phyloP scores from a whole-genome alignment of 495 filamentous ascomycete species.

The Melanomma pulvis-pyrius region DNA sequence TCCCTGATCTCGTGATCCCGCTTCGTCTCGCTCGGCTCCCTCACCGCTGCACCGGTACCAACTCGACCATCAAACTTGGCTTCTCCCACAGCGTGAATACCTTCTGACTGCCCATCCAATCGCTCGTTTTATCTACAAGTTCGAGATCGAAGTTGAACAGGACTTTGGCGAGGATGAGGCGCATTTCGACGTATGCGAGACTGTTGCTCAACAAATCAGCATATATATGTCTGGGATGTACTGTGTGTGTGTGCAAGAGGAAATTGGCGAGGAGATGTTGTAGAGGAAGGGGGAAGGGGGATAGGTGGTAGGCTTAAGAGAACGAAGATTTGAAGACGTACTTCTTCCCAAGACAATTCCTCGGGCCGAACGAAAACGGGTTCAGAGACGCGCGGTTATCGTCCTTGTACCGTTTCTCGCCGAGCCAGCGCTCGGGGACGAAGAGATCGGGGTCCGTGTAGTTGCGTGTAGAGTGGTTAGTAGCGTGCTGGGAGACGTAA shows the following conservation, averaged over 20 bases:
- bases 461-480: conserved; percentile 47
- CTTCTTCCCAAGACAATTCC: conserved; percentile 42
- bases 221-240: background rate
- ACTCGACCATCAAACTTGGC: conserved; percentile 30
- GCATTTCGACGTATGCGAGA: conserved; percentile 58
- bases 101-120: conserved; percentile 50
- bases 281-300: background rate
- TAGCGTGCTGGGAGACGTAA: conserved; percentile 48
- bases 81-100: conserved; percentile 43
- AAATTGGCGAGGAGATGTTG: background rate
- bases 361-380: conserved; percentile 40
- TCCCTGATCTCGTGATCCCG: no score
- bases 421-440: conserved; percentile 54
- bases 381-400: conserved; percentile 32
- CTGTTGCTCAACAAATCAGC: conserved; percentile 7
- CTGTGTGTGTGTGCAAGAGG: background rate
- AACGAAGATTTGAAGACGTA: conserved; percentile 5
- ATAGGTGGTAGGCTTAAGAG: background rate
- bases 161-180: conserved; percentile 54
- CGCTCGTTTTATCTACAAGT: conserved; percentile 39
- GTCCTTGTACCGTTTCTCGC: conserved; percentile 27
- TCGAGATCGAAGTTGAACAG: conserved; percentile 59
- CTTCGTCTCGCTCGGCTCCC: no score
- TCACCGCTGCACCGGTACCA: conserved; percentile 26
- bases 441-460: conserved; percentile 49